A percentile compares a stretch with the other conserved stretches of the same genome.
These are phyloP conservation scores for Ustilago trichophora DNA, from an alignment of 1,284 basidiomycete species.

Conservation along the genomic window DNA sequence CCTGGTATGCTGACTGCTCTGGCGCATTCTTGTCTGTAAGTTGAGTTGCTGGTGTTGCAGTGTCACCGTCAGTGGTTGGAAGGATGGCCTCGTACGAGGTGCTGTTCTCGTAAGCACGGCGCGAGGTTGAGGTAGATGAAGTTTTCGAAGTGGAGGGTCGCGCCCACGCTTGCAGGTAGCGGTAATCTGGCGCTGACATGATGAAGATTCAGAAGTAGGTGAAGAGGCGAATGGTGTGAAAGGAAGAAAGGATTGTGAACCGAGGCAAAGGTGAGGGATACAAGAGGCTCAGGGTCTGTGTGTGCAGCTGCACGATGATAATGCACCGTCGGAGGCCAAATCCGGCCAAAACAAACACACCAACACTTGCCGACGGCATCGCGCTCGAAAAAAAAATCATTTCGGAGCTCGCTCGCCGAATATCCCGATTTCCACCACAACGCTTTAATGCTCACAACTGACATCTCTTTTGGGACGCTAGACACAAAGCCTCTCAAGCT, in stretches of 20 bases:
- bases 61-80: constrained; percentile 27
- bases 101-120: constrained; percentile 14
- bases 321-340: not conserved
- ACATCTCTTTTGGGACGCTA: no score
- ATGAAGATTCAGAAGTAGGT: not conserved
- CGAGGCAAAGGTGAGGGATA: no score
- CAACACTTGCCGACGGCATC: not conserved
- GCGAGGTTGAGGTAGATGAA: not conserved
- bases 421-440: no score
- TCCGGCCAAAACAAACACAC: not conserved
- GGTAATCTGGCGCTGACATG: constrained; percentile 48
- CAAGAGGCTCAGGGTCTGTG: not conserved
- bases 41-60: constrained; percentile 8
- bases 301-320: not conserved
- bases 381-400: no score
- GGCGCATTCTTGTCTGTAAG: constrained; percentile 8
- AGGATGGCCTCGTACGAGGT: constrained; percentile 34
- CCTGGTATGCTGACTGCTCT: constrained; percentile 35
- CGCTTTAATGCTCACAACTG: no score
- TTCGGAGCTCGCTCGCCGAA: no score
- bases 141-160: constrained; percentile 30
- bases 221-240: not conserved
- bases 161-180: constrained; percentile 53
- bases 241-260: no score
- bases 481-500: no score